A percentile compares a stretch with the other conserved stretches of the same genome.
phyloP scores from a whole-genome alignment of 2,329 filamentous ascomycete genomes.

The Ophiognomonia clavigignenti-juglandacearum region DNA sequence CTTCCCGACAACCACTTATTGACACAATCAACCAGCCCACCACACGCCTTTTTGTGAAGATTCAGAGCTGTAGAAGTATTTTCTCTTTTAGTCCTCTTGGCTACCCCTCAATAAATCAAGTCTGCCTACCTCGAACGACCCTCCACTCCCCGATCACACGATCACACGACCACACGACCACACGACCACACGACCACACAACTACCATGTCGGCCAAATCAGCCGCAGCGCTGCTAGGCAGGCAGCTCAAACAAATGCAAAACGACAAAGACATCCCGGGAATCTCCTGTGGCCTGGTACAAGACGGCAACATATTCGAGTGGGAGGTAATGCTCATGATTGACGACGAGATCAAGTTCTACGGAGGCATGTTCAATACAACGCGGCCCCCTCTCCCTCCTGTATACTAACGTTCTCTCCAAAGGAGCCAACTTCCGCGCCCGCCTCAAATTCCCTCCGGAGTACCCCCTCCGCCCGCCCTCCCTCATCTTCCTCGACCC shows the following conservation, averaged over 20 bases:
- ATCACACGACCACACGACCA: no score
- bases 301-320: constrained; percentile 84
- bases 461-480: constrained; percentile 85
- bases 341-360: constrained; percentile 86
- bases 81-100: no score
- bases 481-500: constrained; percentile 82
- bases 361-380: constrained; percentile 63
- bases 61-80: no score
- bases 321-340: constrained; percentile 99
- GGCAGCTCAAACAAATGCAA: constrained; percentile 94
- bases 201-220: constrained; percentile 23
- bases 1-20: no score
- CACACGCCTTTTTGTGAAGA: no score
- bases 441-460: constrained; percentile 72
- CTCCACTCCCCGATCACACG: no score
- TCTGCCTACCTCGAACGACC: no score
- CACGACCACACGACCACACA: constrained; percentile 1
- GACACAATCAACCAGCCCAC: no score
- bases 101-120: no score
- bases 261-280: constrained; percentile 85
- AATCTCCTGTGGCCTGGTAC: constrained; percentile 85
- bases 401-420: no score
- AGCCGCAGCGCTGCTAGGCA: constrained; percentile 61
- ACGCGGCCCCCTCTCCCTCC: constrained; percentile 1
- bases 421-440: constrained; percentile 90